phyloP scores from a whole-genome alignment of 139 green algal genomes.

The Spirogloea muscicola region DNA sequence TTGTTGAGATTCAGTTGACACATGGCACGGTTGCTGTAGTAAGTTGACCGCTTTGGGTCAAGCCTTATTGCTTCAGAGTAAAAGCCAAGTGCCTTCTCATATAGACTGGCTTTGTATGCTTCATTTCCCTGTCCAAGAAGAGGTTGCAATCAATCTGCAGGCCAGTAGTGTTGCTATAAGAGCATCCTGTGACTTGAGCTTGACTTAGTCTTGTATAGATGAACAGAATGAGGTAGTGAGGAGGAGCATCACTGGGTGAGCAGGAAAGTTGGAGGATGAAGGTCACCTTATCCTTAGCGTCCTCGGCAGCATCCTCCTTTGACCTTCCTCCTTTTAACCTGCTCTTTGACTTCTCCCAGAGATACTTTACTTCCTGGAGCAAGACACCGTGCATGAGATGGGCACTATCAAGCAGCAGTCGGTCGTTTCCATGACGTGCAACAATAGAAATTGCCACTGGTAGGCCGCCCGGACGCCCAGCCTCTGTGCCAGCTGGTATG shows the following conservation, averaged over 20 bases:
- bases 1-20: constrained; percentile 55
- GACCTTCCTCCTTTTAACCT: too few relatives aligned
- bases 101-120: constrained; percentile 30
- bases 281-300: too few relatives aligned
- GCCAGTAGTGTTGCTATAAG: too few relatives aligned
- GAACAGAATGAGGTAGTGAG: too few relatives aligned
- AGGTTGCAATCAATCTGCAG: background rate
- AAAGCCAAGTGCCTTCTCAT: constrained; percentile 7
- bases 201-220: too few relatives aligned
- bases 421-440: constrained; percentile 16
- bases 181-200: too few relatives aligned
- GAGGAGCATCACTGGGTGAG: too few relatives aligned
- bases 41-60: constrained; percentile 6
- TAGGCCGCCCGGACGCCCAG: constrained; percentile 10
- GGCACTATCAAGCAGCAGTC: constrained; percentile 10
- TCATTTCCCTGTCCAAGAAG: constrained; percentile 31
- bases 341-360: too few relatives aligned
- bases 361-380: too few relatives aligned
- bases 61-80: constrained; percentile 34
- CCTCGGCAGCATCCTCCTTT: too few relatives aligned
- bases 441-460: constrained; percentile 23
- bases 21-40: constrained; percentile 55
- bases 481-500: constrained; percentile 22
- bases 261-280: too few relatives aligned
- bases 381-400: too few relatives aligned